Base-by-base conservation (phyloP, 345 rosid genomes). In the Cardamine occulta region DNA sequence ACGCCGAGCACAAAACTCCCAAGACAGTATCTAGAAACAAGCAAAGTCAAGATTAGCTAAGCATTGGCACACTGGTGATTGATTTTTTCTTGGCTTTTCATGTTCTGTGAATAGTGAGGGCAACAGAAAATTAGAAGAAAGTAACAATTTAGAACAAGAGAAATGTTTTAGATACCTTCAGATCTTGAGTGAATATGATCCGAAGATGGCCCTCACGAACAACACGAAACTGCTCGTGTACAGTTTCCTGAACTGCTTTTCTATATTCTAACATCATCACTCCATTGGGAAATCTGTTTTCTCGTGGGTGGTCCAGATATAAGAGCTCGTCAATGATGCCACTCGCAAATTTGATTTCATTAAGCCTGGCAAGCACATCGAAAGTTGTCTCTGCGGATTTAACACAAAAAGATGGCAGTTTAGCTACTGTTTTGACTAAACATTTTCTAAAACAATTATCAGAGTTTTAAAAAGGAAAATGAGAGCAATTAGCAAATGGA, bases 171-270 rank as follows among this genome's bases (percentile, higher is more conserved):
- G 14, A 39, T 58, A 94, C 99, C 99, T 94, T 94, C 71, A 94
- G 79, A 60, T 91, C 99, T 45, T 83, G 90, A 56, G 95, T 83
- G 70, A 94, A 94, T 76, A 87, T 81, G 77, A 94, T 83, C 24
- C 99, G 93, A 65, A 94, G 96, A 78, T 84, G 89, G 64, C 99
- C 99, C 86, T 94, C 97, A 68, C 92, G 97, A 66, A 94, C 93
- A 64, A 94, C 96, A 71, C 97, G 97, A 72, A 89, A 97, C 79
- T 91, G 91, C 88, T 94, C 97, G 48, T 94, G 89, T 17, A 94
- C 92, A 83, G 92, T 86, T 81, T 90, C 96, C 67, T 91, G 96
- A 72, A 94, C 96, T 57, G 93, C 97, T 82, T 91, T 94, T 61
- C 83, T 93, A 75, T 88, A 94, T 71, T 91, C 96, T 78, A 94